These are phyloP conservation scores for Purpureocillium takamizusanense DNA, from an alignment of 2,329 filamentous ascomycete genomes.

Conservation along the genomic window DNA sequence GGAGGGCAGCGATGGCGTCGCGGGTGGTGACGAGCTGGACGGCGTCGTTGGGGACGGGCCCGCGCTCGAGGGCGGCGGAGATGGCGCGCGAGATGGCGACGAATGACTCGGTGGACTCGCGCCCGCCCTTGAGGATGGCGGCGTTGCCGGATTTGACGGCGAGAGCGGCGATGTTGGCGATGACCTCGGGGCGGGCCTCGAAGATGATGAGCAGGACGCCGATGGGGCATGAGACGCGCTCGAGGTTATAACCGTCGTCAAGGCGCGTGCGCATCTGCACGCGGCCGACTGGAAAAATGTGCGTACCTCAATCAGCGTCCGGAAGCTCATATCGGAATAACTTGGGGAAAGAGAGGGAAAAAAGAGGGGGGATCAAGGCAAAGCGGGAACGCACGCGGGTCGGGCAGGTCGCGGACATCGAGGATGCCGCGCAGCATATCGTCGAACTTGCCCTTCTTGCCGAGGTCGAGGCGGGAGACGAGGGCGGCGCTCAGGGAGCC, in stretches of 20 bases:
- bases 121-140: constrained; percentile 92
- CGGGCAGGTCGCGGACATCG: constrained; percentile 73
- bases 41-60: constrained; percentile 72
- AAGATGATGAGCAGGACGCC: constrained; percentile 98
- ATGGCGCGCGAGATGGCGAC: constrained; percentile 82
- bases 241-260: constrained; percentile 76
- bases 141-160: constrained; percentile 97
- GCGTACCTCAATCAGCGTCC: too few relatives aligned
- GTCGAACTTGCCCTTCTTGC: constrained; percentile 84
- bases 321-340: too few relatives aligned
- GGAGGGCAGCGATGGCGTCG: constrained; percentile 81
- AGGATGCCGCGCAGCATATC: constrained; percentile 95
- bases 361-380: not conserved
- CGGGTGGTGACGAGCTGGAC: constrained; percentile 92
- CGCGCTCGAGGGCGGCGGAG: constrained; percentile 62
- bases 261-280: constrained; percentile 75
- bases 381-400: constrained; percentile 58
- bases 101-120: constrained; percentile 94
- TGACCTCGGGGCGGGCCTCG: constrained; percentile 93
- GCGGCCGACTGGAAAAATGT: constrained; percentile 71
- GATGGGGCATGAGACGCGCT: constrained; percentile 87
- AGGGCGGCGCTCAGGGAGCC: constrained; percentile 74
- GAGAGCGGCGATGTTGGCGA: constrained; percentile 92
- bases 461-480: constrained; percentile 79
- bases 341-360: too few relatives aligned